phyloP scores from a whole-genome alignment of 345 rosid species.

The Salix suchowensis region DNA sequence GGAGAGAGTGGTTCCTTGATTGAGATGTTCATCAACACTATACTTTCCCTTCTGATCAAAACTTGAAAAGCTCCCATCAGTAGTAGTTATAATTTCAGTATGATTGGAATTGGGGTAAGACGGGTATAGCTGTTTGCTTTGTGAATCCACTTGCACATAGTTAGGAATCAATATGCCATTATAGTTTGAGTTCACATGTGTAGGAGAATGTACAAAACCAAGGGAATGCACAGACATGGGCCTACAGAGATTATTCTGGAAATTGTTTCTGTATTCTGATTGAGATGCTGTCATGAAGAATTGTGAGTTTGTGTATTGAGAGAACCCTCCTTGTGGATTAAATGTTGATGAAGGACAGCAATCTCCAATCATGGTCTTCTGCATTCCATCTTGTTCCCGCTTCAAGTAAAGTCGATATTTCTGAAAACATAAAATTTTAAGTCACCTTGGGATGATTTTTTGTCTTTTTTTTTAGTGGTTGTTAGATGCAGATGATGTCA shows the following conservation, averaged over 20 bases:
- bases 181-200: not conserved
- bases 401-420: constrained; percentile 36
- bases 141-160: not conserved
- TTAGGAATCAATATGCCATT: not conserved
- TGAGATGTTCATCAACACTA: not conserved
- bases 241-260: constrained; percentile 6
- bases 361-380: constrained; percentile 7
- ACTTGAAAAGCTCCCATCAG: not conserved
- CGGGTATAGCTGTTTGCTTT: constrained; percentile 4
- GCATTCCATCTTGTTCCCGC: constrained; percentile 17
- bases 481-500: not conserved
- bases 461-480: not conserved
- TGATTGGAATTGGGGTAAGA: not conserved
- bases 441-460: not conserved
- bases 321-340: constrained; percentile 8
- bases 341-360: constrained; percentile 6
- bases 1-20: not conserved
- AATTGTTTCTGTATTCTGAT: constrained; percentile 5
- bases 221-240: constrained; percentile 2
- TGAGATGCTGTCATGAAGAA: not conserved
- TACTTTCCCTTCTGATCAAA: constrained; percentile 10
- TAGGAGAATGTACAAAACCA: constrained; percentile 4
- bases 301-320: not conserved
- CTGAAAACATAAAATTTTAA: constrained; percentile 19
- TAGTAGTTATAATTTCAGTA: not conserved